phyloP scores from a whole-genome alignment of 106 monocot genomes.

The Dendrobium nobile region DNA sequence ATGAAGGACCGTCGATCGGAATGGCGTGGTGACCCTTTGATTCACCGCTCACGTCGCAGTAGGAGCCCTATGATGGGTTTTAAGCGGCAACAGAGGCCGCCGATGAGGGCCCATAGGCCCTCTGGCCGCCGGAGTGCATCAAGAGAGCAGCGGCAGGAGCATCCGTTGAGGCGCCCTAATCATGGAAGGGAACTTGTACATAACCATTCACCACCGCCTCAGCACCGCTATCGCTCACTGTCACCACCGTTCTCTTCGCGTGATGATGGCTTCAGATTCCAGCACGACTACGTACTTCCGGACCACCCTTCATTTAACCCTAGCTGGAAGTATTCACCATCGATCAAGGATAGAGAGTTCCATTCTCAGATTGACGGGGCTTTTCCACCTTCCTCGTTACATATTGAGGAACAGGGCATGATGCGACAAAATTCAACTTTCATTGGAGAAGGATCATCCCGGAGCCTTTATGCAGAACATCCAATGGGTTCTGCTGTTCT shows the following conservation, averaged over 20 bases:
- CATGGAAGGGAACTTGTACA: constrained; percentile 1
- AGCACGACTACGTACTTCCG: constrained; percentile 5
- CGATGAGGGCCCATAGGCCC: not conserved
- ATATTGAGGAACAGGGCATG: constrained; percentile 7
- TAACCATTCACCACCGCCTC: not conserved
- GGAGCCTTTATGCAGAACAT: not conserved
- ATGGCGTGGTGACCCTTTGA: not conserved
- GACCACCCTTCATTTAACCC: not conserved
- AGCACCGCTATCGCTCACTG: not conserved
- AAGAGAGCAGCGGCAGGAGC: constrained; percentile 11
- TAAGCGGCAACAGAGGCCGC: not conserved
- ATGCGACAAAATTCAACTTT: constrained; percentile 12
- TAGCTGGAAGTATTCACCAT: not conserved
- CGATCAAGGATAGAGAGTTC: constrained; percentile 11
- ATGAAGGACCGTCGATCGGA: constrained; percentile 7
- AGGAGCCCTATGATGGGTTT: constrained; percentile 8
- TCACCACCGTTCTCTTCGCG: not conserved
- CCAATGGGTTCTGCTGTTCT: constrained; percentile 3
- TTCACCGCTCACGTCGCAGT: constrained; percentile 7
- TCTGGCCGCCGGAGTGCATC: constrained; percentile 1
- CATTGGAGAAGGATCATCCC: constrained; percentile 20
- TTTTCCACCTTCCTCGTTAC: constrained; percentile 6
- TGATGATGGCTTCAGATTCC: constrained; percentile 7
- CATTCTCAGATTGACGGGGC: not conserved
- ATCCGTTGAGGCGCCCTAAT: not conserved